Evolutionary conservation across 1,284 basidiomycete species (phyloP).

Genomic region (Hortiboletus rubellus): DNA sequence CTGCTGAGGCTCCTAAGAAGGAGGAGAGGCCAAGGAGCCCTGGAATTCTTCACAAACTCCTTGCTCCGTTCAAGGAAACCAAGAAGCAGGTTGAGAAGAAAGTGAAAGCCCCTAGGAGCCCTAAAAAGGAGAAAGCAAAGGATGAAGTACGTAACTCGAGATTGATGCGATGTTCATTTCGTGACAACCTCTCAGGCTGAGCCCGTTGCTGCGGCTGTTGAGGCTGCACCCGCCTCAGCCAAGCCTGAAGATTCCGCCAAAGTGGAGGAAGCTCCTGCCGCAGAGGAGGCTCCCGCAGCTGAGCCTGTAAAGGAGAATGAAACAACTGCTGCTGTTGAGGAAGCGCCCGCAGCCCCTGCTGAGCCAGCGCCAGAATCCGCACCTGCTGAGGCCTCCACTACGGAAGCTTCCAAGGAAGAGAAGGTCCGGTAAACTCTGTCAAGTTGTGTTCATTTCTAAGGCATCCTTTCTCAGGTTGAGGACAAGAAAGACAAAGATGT

Average conservation of each 20-base stretch:
- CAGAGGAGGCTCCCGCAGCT: constrained; percentile 35
- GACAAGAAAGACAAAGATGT: constrained; percentile 52
- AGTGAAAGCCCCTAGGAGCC: constrained; percentile 50
- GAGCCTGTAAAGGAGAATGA: constrained; percentile 58
- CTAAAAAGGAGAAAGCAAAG: constrained; percentile 73
- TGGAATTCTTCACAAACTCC: constrained; percentile 65
- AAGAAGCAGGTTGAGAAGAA: constrained; percentile 47
- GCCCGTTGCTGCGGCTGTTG: constrained; percentile 36
- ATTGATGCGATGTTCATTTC: background rate
- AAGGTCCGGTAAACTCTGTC: constrained; percentile 44
- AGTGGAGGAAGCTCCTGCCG: constrained; percentile 38
- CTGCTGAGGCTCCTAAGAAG: constrained; percentile 57
- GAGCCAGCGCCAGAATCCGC: constrained; percentile 36
- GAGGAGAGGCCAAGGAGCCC: constrained; percentile 78
- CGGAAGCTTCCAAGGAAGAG: constrained; percentile 61
- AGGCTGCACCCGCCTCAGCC: constrained; percentile 37
- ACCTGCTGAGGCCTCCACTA: constrained; percentile 32
- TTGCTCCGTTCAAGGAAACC: constrained; percentile 62
- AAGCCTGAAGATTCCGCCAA: constrained; percentile 41
- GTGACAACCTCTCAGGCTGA: constrained; percentile 18
- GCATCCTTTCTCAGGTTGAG: constrained; percentile 32
- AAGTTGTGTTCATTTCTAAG: background rate
- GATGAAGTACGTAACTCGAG: constrained; percentile 51
- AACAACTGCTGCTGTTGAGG: constrained; percentile 34
- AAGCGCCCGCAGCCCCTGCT: constrained; percentile 31